phyloP scores from a whole-genome alignment of 345 rosid genomes.

The Citrus medica region DNA sequence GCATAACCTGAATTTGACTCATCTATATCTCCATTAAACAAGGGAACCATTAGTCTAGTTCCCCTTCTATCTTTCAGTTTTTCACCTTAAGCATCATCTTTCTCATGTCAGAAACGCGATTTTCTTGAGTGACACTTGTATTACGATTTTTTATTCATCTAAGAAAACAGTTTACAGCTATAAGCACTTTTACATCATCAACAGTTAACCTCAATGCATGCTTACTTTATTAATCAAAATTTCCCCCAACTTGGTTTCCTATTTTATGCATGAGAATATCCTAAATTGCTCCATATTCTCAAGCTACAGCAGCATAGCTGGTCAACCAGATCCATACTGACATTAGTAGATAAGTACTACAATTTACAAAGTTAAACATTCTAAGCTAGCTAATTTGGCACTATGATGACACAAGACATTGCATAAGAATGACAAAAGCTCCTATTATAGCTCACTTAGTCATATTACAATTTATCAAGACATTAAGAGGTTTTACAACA shows the following conservation, averaged over 20 bases:
- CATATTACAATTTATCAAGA: background rate
- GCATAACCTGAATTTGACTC: background rate
- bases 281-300: background rate
- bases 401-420: background rate
- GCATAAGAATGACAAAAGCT: background rate
- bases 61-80: background rate
- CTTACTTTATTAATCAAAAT: background rate
- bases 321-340: background rate
- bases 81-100: background rate
- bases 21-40: background rate
- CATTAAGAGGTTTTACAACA: background rate
- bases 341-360: background rate
- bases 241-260: background rate
- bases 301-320: background rate
- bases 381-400: background rate
- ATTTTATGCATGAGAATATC: background rate
- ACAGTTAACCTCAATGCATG: background rate
- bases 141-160: background rate
- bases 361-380: background rate
- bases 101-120: background rate
- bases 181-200: background rate
- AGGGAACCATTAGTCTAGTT: background rate
- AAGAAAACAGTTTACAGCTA: background rate
- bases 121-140: background rate
- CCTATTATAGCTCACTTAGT: background rate